Conservation (phyloP, 192 early-diverging fungal species). For the Entomortierella beljakovae region DNA sequence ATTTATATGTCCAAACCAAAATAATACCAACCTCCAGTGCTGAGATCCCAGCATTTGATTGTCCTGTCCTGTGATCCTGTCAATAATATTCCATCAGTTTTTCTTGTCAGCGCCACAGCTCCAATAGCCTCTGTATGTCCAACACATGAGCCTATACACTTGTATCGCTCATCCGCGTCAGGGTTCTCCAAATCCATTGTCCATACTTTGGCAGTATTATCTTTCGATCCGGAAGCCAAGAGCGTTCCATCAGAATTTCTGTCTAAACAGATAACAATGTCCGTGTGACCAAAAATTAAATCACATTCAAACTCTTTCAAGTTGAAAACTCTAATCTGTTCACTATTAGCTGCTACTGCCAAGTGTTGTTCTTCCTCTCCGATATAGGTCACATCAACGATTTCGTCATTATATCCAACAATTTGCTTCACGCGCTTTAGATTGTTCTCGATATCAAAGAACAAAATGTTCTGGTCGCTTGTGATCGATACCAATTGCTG, state of each 20-base stretch:
- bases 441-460: conserved; percentile 69
- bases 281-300: conserved; percentile 89
- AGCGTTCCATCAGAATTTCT: conserved; percentile 75
- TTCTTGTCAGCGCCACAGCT: conserved; percentile 83
- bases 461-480: conserved; percentile 91
- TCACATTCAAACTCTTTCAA: conserved; percentile 82
- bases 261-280: conserved; percentile 88
- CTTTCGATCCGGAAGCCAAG: conserved; percentile 91
- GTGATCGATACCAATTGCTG: conserved; percentile 80
- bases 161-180: conserved; percentile 65
- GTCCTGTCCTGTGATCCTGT: conserved; percentile 96
- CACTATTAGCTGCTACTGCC: conserved; percentile 94
- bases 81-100: conserved; percentile 74
- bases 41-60: conserved; percentile 92
- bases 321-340: conserved; percentile 91
- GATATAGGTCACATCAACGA: conserved; percentile 88
- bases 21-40: conserved; percentile 55
- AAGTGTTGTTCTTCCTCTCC: conserved; percentile 77
- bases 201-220: conserved; percentile 91
- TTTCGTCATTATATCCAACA: conserved; percentile 97
- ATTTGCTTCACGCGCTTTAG: conserved; percentile 82
- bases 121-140: conserved; percentile 96
- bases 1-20: neutral
- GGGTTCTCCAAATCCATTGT: conserved; percentile 69
- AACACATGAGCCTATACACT: conserved; percentile 76